These are phyloP conservation scores for Plectosphaerella cucumerina DNA, from an alignment of 2,329 filamentous ascomycete species.

Conservation along the genomic window DNA sequence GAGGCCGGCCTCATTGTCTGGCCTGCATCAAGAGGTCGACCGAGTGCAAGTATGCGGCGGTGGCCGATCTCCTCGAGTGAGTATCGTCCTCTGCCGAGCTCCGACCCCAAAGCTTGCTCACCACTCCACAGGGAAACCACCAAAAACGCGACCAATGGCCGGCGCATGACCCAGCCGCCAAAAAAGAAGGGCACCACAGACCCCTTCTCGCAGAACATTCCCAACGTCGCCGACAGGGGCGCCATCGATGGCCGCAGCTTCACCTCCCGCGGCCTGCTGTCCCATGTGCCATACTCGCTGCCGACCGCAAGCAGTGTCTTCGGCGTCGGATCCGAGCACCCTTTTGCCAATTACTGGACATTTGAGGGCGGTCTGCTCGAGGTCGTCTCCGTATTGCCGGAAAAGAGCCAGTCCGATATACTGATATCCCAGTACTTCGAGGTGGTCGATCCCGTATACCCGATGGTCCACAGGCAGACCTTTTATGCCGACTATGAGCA, in stretches of 20 bases:
- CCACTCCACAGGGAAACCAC: conserved; percentile 47
- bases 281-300: conserved; percentile 68
- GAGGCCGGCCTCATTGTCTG: conserved; percentile 64
- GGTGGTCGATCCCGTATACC: conserved; percentile 75
- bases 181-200: conserved; percentile 44
- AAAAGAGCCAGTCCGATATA: conserved; percentile 71
- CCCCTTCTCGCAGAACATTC: conserved; percentile 28
- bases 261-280: conserved; percentile 53
- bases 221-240: conserved; percentile 53
- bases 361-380: conserved; percentile 71
- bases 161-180: conserved; percentile 53
- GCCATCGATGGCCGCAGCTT: conserved; percentile 38
- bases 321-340: conserved; percentile 74
- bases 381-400: conserved; percentile 70
- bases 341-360: conserved; percentile 83
- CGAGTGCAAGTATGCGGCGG: conserved; percentile 69
- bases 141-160: conserved; percentile 46
- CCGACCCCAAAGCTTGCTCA: conserved; percentile 4
- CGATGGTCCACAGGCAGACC: conserved; percentile 70
- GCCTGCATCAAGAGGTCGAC: conserved; percentile 73
- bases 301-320: conserved; percentile 73
- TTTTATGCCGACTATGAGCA: conserved; percentile 77
- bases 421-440: conserved; percentile 62
- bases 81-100: conserved; percentile 20
- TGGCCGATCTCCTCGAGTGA: conserved; percentile 73